These are phyloP conservation scores for Trichoderma sp. DNA, from an alignment of 2,329 filamentous ascomycete species.

Conservation along the genomic window DNA sequence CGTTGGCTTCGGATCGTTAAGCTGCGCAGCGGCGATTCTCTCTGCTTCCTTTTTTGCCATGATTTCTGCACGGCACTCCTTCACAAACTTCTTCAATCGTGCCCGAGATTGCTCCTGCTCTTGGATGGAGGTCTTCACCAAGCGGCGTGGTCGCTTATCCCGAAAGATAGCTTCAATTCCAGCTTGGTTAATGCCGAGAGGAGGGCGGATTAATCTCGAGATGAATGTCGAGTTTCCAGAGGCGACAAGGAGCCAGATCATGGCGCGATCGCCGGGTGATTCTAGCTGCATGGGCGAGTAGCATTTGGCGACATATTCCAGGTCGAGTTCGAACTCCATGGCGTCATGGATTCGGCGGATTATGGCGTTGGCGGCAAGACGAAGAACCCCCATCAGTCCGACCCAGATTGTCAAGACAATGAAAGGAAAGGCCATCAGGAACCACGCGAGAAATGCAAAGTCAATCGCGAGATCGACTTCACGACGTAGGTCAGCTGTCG, in stretches of 20 bases:
- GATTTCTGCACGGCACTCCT: neutral
- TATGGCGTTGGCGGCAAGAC: slow-evolving; percentile 3
- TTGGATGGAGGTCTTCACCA: neutral
- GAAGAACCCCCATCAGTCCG: neutral
- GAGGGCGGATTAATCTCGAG: neutral
- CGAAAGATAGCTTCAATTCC: neutral
- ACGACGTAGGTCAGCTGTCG: slow-evolving; percentile 11
- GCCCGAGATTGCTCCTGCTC: neutral
- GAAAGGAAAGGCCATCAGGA: slow-evolving; percentile 13
- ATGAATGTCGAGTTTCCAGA: neutral
- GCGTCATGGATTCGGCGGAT: slow-evolving; percentile 6
- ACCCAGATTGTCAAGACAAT: slow-evolving; percentile 14
- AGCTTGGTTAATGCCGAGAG: neutral
- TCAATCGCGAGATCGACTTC: slow-evolving; percentile 17
- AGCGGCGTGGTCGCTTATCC: neutral
- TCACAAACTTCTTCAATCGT: neutral
- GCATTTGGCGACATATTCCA: slow-evolving; percentile 20
- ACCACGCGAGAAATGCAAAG: slow-evolving; percentile 14
- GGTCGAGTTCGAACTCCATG: slow-evolving; percentile 16
- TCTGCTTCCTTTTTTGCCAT: neutral
- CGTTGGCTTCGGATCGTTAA: neutral
- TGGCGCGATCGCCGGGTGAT: neutral
- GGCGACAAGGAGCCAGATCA: neutral
- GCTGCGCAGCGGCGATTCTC: slow-evolving; percentile 8
- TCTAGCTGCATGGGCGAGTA: slow-evolving; percentile 17